Percentiles rank a stretch among this genome's conserved stretches.
These are phyloP conservation scores for Phellopilus nigrolimitatus DNA, from an alignment of 1,284 basidiomycete genomes.

Conservation along the genomic window DNA sequence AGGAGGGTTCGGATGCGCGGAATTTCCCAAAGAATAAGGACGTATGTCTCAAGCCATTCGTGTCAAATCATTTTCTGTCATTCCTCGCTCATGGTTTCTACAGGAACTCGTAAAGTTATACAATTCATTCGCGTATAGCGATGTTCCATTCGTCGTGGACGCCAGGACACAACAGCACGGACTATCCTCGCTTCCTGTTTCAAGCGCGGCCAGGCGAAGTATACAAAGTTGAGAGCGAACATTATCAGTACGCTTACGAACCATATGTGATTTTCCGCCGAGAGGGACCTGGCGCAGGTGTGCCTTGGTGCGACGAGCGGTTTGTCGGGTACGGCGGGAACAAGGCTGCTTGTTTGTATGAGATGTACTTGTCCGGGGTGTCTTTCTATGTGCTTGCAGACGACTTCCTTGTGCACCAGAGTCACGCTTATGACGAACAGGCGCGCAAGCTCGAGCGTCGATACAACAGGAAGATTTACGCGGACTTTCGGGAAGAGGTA, in stretches of 20 bases:
- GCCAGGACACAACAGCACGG: conserved; percentile 74
- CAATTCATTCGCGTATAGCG: conserved; percentile 45
- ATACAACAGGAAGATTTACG: conserved; percentile 72
- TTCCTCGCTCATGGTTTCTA: no score
- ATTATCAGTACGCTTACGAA: conserved; percentile 77
- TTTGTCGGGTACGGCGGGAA: conserved; percentile 82
- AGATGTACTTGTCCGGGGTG: conserved; percentile 61
- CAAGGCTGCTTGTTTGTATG: conserved; percentile 63
- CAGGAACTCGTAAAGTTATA: conserved; percentile 57
- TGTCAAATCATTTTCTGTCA: no score
- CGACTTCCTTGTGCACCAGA: conserved; percentile 84
- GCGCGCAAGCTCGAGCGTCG: conserved; percentile 65
- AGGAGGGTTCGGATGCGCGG: conserved; percentile 51
- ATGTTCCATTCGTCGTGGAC: conserved; percentile 78
- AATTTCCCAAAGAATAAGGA: conserved; percentile 66
- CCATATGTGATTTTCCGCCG: conserved; percentile 79
- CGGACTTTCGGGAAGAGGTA: conserved; percentile 70
- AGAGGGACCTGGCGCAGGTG: conserved; percentile 31
- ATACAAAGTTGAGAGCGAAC: conserved; percentile 55
- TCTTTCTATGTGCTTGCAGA: conserved; percentile 78
- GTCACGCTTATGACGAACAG: conserved; percentile 74
- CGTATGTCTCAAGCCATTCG: no score
- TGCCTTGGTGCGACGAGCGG: conserved; percentile 74
- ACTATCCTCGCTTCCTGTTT: conserved; percentile 65
- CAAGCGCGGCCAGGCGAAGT: conserved; percentile 56